Conservation (phyloP, 2,329 filamentous ascomycete genomes). For the Talaromyces sp. region DNA sequence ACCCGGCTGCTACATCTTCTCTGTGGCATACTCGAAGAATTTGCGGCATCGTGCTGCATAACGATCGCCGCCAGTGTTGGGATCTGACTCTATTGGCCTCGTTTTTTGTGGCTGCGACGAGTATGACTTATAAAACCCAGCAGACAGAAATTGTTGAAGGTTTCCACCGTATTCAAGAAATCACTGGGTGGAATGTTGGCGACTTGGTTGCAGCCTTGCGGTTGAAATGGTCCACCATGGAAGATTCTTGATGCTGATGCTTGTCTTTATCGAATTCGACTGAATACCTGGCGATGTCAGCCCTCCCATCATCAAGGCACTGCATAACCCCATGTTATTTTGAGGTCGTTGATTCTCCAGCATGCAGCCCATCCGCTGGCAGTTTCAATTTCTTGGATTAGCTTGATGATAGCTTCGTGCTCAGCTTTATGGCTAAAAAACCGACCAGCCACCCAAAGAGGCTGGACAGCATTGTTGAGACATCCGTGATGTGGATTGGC, state of each 20-base stretch:
- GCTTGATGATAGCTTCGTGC: conserved; percentile 29
- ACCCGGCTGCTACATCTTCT: conserved; percentile 30
- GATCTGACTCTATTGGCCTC: conserved; percentile 47
- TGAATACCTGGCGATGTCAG: background rate
- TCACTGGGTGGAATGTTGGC: conserved; percentile 42
- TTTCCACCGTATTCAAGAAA: conserved; percentile 31
- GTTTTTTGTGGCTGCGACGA: conserved; percentile 41
- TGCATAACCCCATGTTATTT: conserved; percentile 32
- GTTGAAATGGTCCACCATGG: conserved; percentile 17
- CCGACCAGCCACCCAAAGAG: conserved; percentile 53
- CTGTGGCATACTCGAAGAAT: conserved; percentile 49
- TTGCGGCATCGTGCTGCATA: conserved; percentile 48
- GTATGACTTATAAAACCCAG: conserved; percentile 48
- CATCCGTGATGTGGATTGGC: conserved; percentile 54
- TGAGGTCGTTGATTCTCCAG: conserved; percentile 52
- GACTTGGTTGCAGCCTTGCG: conserved; percentile 17
- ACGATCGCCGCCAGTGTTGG: conserved; percentile 44
- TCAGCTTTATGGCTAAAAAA: conserved; percentile 50
- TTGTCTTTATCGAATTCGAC: background rate
- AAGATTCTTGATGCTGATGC: background rate
- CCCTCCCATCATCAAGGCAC: background rate
- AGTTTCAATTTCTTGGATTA: conserved; percentile 48
- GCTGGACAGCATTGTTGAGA: conserved; percentile 56
- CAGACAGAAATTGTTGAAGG: conserved; percentile 40
- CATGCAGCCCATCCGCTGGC: conserved; percentile 52